Evolutionary conservation across 2,329 filamentous ascomycete species (phyloP).

Genomic region (Colletotrichum sp.): DNA sequence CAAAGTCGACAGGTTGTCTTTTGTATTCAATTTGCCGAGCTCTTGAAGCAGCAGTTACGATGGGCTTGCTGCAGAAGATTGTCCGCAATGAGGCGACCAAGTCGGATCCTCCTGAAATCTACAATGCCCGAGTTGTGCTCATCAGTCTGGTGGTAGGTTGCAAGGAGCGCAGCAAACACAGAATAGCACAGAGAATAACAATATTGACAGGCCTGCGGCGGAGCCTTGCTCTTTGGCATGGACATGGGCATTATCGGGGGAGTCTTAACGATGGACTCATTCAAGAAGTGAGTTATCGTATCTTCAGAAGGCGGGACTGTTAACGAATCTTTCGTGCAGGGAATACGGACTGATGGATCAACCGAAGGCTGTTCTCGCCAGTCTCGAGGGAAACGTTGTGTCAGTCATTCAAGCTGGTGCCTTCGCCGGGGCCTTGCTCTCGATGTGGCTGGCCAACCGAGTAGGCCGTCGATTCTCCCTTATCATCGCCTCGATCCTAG

Average conservation of each 20-base stretch:
- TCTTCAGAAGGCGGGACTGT: not conserved
- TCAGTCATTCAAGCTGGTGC: conserved; percentile 33
- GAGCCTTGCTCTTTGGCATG: conserved; percentile 30
- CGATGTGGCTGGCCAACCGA: conserved; percentile 4
- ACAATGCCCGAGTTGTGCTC: conserved; percentile 72
- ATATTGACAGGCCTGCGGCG: not conserved
- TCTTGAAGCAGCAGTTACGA: not conserved
- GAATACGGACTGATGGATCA: conserved; percentile 27
- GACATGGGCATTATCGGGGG: conserved; percentile 33
- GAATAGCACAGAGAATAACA: not conserved
- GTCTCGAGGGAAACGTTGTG: conserved; percentile 30
- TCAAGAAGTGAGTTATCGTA: conserved; percentile 19
- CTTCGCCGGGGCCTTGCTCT: conserved; percentile 27
- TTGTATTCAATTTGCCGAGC: not conserved
- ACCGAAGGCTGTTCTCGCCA: conserved; percentile 18
- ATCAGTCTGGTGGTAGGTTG: conserved; percentile 61
- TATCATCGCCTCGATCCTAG: not conserved
- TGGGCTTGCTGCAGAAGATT: conserved; percentile 34
- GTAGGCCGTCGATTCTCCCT: not conserved
- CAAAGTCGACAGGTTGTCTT: not conserved
- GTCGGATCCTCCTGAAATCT: conserved; percentile 70
- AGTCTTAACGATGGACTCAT: conserved; percentile 31
- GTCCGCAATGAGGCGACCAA: conserved; percentile 67
- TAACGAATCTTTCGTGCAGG: not conserved
- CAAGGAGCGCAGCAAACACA: not conserved